Conservation (phyloP, 192 early-diverging fungal species). For the Jimgerdemannia flammicorona region DNA sequence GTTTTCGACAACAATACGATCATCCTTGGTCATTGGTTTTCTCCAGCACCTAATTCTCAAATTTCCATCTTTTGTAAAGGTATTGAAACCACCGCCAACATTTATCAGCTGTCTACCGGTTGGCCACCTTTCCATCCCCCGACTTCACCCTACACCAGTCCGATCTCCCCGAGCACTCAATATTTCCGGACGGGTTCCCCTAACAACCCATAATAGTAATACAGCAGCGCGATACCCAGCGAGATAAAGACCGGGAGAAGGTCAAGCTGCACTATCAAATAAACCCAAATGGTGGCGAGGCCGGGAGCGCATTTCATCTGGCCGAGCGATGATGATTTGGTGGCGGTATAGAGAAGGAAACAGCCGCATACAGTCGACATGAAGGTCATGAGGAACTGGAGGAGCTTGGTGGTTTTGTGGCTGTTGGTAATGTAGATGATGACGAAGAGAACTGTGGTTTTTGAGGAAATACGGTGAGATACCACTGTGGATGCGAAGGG, state of each 20-base stretch:
- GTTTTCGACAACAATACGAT: too few relatives aligned
- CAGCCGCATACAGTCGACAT: constrained; percentile 48
- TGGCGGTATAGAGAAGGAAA: constrained; percentile 60
- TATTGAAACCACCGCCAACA: too few relatives aligned
- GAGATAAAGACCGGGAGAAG: constrained; percentile 39
- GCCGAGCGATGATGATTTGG: constrained; percentile 62
- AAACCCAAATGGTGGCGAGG: constrained; percentile 67
- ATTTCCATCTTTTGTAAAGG: too few relatives aligned
- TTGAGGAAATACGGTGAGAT: too few relatives aligned
- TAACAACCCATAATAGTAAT: constrained; percentile 42
- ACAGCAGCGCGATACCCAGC: constrained; percentile 33
- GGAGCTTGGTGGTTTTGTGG: constrained; percentile 39
- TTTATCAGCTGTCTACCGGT: too few relatives aligned
- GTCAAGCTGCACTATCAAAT: constrained; percentile 49
- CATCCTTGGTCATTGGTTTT: too few relatives aligned
- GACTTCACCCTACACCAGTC: too few relatives aligned
- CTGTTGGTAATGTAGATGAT: constrained; percentile 60
- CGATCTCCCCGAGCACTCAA: too few relatives aligned
- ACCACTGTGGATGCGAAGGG: too few relatives aligned
- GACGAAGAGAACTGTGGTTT: constrained; percentile 39
- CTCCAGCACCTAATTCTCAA: too few relatives aligned
- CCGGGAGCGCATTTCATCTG: constrained; percentile 70
- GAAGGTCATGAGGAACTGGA: constrained; percentile 47
- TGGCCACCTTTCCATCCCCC: too few relatives aligned
- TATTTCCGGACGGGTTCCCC: too few relatives aligned